A percentile compares a stretch with the other conserved stretches of the same genome.
Conservation (phyloP, 2,329 filamentous ascomycete genomes). For the Exophiala sp. region DNA sequence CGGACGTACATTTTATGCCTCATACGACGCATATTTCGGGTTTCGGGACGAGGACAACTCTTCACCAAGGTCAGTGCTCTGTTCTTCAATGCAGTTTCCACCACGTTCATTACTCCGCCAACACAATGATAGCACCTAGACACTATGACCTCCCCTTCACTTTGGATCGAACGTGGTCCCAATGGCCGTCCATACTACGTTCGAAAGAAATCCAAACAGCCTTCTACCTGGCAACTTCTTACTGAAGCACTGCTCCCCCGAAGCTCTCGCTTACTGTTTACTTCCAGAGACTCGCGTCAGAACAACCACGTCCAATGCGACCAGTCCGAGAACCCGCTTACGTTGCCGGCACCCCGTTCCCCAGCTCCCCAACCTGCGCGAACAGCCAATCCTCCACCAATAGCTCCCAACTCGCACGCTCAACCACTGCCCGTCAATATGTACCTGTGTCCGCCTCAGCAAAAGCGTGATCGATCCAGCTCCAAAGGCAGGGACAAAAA, state of each 20-base stretch:
- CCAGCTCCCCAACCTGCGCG: background rate
- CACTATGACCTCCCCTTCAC: constrained; percentile 9
- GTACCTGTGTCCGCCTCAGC: constrained; percentile 13
- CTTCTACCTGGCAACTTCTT: constrained; percentile 6
- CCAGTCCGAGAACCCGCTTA: background rate
- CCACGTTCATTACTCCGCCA: background rate
- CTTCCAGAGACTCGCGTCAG: constrained; percentile 18
- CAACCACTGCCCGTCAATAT: constrained; percentile 18
- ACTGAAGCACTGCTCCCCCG: constrained; percentile 10
- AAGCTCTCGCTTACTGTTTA: constrained; percentile 21
- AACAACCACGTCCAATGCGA: constrained; percentile 7
- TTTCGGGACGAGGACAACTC: constrained; percentile 4
- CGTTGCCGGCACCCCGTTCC: constrained; percentile 10
- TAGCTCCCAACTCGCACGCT: constrained; percentile 15
- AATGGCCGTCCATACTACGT: constrained; percentile 25
- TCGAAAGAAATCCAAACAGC: constrained; percentile 16
- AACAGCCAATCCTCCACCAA: constrained; percentile 3
- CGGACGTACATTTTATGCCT: constrained; percentile 16
- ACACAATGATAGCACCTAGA: background rate
- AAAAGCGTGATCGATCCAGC: constrained; percentile 4
- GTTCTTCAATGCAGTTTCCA: constrained; percentile 1
- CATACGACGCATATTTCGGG: constrained; percentile 22
- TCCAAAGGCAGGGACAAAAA: background rate
- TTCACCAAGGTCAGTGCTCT: constrained; percentile 19
- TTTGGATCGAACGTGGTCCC: constrained; percentile 25